Evolutionary conservation across 805 yeast genomes (phyloP).

Genomic region (Metschnikowia hibisci): DNA sequence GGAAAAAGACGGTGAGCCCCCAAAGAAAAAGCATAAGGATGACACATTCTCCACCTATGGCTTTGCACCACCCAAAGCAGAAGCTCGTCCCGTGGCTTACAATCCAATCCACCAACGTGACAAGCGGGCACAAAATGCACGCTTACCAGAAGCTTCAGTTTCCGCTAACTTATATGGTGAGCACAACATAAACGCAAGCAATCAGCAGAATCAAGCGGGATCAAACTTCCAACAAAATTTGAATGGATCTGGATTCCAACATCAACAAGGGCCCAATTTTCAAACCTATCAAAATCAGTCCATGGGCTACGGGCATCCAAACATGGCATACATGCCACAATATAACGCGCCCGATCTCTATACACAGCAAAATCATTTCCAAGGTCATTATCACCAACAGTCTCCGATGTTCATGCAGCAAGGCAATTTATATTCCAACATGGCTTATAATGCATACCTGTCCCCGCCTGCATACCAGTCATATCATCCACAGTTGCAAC

Average conservation of each 20-base stretch:
- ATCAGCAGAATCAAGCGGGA: not conserved
- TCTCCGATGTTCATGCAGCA: constrained; percentile 8
- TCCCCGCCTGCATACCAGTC: constrained; percentile 11
- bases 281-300: not conserved
- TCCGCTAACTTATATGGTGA: not conserved
- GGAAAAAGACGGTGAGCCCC: constrained; percentile 8
- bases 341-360: not conserved
- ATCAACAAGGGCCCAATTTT: not conserved
- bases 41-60: constrained; percentile 19
- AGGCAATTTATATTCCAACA: constrained; percentile 10
- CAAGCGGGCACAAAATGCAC: not conserved
- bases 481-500: constrained; percentile 5
- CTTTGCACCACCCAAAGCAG: constrained; percentile 9
- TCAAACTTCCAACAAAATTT: too few relatives aligned
- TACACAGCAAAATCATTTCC: constrained; percentile 11
- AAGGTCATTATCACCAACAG: constrained; percentile 6
- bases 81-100: constrained; percentile 1
- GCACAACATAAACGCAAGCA: not conserved
- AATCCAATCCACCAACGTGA: constrained; percentile 2
- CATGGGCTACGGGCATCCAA: not conserved
- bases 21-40: constrained; percentile 20
- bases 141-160: not conserved
- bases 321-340: constrained; percentile 1
- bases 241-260: not conserved
- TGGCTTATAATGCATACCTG: not conserved